Base-by-base conservation (phyloP, 306 rosid species). In the Abrus pulchellus region DNA sequence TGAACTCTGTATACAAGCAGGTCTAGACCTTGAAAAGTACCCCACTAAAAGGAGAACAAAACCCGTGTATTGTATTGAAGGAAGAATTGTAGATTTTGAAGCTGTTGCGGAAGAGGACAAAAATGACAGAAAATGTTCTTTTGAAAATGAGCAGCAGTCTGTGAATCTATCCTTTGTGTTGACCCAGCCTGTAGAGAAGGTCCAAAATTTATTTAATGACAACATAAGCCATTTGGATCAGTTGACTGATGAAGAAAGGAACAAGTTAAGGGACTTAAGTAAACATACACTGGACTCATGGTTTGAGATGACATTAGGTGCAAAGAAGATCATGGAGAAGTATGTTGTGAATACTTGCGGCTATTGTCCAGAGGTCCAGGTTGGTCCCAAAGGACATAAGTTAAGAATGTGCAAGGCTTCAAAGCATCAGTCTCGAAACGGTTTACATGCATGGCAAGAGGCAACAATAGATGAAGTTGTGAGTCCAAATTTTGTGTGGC, bases 391-490 rank as follows among this genome's bases (percentile, higher is more conserved):
- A 88, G 97, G 98, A 49, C 98, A 94, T 85, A 94, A 94, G 85
- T 92, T 92, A 74, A 92, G 98, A 83, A 87, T 86, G 89, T 92
- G 98, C 77, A 86, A 87, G 86, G 98, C 92, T 62, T 85, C 95
- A n/a, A 92, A 90, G 86, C 98, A 94, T 77, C 98, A 92, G 78
- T 90, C 93, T 60, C 92, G 97, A 7, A 84, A 94, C 29, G 98
- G 98, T 56, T 81, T 94, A 82, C 98, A 94, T 72, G 97, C 97
- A 66, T 94, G 98, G 98, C 96, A 94, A 78, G 94, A 94, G 80
- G 97, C 97, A 11, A 90, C 83, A 36, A 68, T 92, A 50, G 91
- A 92, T 14, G 96, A 92, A 78, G 74, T 92, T 41, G 88, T 92
- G 34, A 84, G 86, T 83, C 92, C 94, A 0, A 92, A 92, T 83